These are phyloP conservation scores for Acrodontium crateriforme DNA, from an alignment of 2,329 filamentous ascomycete species.

Conservation along the genomic window DNA sequence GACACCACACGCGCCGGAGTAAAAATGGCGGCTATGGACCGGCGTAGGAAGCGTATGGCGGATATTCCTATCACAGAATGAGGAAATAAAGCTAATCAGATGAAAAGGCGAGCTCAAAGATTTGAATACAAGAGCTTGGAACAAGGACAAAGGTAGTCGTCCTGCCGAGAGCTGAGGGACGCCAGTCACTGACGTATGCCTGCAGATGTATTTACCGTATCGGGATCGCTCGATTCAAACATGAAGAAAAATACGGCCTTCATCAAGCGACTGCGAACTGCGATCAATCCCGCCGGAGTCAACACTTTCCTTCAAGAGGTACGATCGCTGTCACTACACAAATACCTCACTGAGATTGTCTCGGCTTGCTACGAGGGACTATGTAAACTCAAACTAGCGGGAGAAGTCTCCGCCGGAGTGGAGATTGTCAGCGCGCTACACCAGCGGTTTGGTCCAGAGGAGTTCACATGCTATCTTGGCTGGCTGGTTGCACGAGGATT, in stretches of 20 bases:
- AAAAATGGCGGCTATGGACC: constrained; percentile 31
- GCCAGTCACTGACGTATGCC: too few relatives aligned
- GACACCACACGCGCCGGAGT: constrained; percentile 12
- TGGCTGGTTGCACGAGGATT: constrained; percentile 88
- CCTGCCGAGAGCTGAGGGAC: constrained; percentile 1
- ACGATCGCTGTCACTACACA: constrained; percentile 77
- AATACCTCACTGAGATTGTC: constrained; percentile 94
- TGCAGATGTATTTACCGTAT: constrained; percentile 63
- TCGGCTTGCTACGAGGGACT: constrained; percentile 91
- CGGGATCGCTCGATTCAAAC: constrained; percentile 75
- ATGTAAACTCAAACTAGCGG: constrained; percentile 77
- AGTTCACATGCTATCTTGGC: constrained; percentile 83
- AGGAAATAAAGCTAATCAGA: constrained; percentile 3
- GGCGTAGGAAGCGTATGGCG: constrained; percentile 33
- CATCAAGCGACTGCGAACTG: constrained; percentile 88
- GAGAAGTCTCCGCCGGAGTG: constrained; percentile 82
- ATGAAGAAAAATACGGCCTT: constrained; percentile 98
- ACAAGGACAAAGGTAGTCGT: constrained; percentile 63
- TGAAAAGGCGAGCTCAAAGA: constrained; percentile 70
- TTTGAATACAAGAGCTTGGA: constrained; percentile 78
- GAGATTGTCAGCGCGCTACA: constrained; percentile 92
- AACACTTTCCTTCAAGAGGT: constrained; percentile 82
- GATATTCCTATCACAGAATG: constrained; percentile 1
- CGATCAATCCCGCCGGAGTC: constrained; percentile 65
- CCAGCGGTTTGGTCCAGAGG: constrained; percentile 77